These are phyloP conservation scores for Fraxinus ornus DNA, from an alignment of 305 asterid genomes.

Conservation along the genomic window DNA sequence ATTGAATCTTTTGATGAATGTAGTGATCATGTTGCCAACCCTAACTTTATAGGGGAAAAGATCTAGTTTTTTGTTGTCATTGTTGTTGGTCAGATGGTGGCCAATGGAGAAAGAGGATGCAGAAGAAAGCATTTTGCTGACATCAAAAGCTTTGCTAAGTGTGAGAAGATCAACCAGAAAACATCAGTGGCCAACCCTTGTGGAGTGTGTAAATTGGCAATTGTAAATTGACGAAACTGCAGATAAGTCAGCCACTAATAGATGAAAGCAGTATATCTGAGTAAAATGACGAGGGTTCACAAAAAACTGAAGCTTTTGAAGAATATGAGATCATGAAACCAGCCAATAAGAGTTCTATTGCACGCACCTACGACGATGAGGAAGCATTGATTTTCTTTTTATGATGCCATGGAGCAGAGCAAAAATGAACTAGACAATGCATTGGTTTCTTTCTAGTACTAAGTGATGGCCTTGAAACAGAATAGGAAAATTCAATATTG, in stretches of 20 bases:
- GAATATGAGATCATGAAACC: too few relatives aligned
- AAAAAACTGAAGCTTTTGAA: too few relatives aligned
- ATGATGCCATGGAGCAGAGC: background rate
- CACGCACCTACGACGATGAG: too few relatives aligned
- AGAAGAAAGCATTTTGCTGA: background rate
- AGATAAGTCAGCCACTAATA: background rate
- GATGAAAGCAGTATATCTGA: background rate
- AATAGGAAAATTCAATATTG: background rate
- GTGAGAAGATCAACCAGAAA: background rate
- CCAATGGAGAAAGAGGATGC: background rate
- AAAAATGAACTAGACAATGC: background rate
- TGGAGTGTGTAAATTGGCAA: background rate
- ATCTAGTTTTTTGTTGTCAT: background rate
- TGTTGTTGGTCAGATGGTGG: background rate
- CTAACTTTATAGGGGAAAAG: background rate
- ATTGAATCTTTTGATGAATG: background rate
- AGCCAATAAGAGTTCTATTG: too few relatives aligned
- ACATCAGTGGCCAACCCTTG: background rate
- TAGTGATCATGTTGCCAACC: background rate
- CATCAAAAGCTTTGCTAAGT: background rate
- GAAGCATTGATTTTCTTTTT: too few relatives aligned
- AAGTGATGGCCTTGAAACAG: background rate
- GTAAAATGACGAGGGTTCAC: background rate
- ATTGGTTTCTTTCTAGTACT: background rate
- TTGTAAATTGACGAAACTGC: background rate